Evolutionary conservation across 2,329 filamentous ascomycete genomes (phyloP).

Genomic region (Penicillium sp.): DNA sequence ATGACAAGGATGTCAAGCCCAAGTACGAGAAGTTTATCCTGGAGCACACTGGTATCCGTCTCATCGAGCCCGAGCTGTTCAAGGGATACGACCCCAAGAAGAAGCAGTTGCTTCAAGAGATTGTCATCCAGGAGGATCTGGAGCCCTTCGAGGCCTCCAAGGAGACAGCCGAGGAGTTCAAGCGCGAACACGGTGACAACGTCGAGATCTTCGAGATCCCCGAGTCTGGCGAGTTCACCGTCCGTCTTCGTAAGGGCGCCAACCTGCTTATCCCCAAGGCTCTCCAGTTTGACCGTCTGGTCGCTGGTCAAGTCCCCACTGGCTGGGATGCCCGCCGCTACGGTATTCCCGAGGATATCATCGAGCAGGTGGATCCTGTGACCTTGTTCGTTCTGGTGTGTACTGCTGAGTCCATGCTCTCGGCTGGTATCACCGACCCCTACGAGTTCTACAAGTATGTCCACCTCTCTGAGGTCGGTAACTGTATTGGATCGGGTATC

Average conservation of each 20-base stretch:
- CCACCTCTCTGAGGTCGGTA: slow-evolving; percentile 95
- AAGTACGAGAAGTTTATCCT: slow-evolving; percentile 98
- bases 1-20: slow-evolving; percentile 95
- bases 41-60: slow-evolving; percentile 93
- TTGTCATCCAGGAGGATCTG: slow-evolving; percentile 94
- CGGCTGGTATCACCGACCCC: slow-evolving; percentile 94
- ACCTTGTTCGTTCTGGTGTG: slow-evolving; percentile 94
- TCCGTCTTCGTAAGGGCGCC: slow-evolving; percentile 93
- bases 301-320: slow-evolving; percentile 94
- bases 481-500: slow-evolving; percentile 98
- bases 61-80: slow-evolving; percentile 97
- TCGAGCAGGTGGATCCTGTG: slow-evolving; percentile 94
- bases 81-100: slow-evolving; percentile 96
- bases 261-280: slow-evolving; percentile 96
- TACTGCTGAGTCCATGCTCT: slow-evolving; percentile 85
- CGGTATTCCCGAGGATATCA: slow-evolving; percentile 95
- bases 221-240: slow-evolving; percentile 90
- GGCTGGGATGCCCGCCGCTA: slow-evolving; percentile 97
- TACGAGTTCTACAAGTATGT: slow-evolving; percentile 99
- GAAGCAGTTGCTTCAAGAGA: slow-evolving; percentile 97
- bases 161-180: slow-evolving; percentile 96
- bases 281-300: slow-evolving; percentile 92
- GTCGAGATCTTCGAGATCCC: slow-evolving; percentile 95
- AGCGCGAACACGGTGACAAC: slow-evolving; percentile 94
- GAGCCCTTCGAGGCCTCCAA: slow-evolving; percentile 97